Evolutionary conservation across 805 yeast species (phyloP).

Genomic region (Kuraishia borneana): DNA sequence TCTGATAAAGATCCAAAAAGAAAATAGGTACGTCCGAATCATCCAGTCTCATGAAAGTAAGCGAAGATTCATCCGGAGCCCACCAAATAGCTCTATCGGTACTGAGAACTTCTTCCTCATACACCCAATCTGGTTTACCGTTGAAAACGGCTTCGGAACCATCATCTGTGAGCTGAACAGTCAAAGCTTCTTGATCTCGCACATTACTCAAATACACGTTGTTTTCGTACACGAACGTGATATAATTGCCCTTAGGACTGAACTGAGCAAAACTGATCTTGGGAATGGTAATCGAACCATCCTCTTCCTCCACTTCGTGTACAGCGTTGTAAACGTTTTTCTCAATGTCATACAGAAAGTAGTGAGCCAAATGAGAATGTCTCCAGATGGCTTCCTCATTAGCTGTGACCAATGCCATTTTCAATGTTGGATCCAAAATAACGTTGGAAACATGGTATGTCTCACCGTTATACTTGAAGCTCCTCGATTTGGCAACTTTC

Average conservation of each 20-base stretch:
- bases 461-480: conserved; percentile 29
- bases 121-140: conserved; percentile 77
- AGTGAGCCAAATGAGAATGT: conserved; percentile 52
- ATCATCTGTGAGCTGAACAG: conserved; percentile 27
- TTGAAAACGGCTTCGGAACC: conserved; percentile 44
- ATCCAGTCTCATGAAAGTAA: conserved; percentile 45
- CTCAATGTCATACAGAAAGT: conserved; percentile 49
- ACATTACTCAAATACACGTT: conserved; percentile 38
- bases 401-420: conserved; percentile 44
- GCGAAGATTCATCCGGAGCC: conserved; percentile 48
- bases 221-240: conserved; percentile 46
- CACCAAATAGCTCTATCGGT: conserved; percentile 60
- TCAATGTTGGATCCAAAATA: conserved; percentile 30
- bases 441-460: conserved; percentile 27
- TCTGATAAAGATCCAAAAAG: conserved; percentile 38
- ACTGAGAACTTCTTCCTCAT: conserved; percentile 67
- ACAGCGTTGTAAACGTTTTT: conserved; percentile 19
- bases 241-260: conserved; percentile 46
- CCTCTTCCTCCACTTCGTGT: conserved; percentile 3
- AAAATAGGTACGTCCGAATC: conserved; percentile 49
- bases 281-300: conserved; percentile 13
- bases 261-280: conserved; percentile 44
- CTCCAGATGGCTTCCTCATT: conserved; percentile 46
- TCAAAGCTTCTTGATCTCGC: conserved; percentile 6
- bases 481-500: conserved; percentile 17